phyloP scores from a whole-genome alignment of 2,329 filamentous ascomycete species.

The Arthrinium phaeospermum region DNA sequence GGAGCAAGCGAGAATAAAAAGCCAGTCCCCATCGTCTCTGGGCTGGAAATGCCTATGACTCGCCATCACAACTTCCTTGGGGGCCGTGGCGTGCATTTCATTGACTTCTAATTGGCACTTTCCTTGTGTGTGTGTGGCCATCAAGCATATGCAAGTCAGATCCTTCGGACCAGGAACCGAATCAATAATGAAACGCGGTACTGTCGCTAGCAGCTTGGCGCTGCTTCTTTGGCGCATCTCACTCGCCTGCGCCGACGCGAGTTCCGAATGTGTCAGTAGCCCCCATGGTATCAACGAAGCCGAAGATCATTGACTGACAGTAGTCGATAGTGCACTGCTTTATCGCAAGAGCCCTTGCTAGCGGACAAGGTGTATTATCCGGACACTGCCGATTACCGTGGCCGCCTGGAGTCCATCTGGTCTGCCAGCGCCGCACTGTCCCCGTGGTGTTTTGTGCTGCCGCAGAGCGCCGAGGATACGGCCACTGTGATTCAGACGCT shows the following conservation, averaged over 20 bases:
- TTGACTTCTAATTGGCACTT: not conserved
- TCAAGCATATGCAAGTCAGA: not conserved
- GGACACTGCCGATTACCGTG: not conserved
- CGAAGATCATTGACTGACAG: not conserved
- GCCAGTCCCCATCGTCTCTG: not conserved
- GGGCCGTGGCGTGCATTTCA: not conserved
- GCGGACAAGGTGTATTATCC: not conserved
- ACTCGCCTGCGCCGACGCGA: not conserved
- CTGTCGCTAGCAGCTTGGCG: not conserved
- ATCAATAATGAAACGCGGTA: not conserved
- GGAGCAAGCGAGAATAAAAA: not conserved
- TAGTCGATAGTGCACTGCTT: not conserved
- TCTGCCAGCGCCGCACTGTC: not conserved
- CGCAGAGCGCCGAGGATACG: not conserved
- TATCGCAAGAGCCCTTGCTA: not conserved
- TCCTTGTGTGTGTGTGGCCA: not conserved
- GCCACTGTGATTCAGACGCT: not conserved
- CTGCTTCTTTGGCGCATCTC: not conserved
- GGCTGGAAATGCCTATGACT: not conserved
- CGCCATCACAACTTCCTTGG: not conserved
- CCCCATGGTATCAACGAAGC: not conserved
- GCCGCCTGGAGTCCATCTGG: not conserved
- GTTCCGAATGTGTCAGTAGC: not conserved
- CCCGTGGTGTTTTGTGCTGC: constrained; percentile 1
- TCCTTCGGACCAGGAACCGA: not conserved